Conservation (phyloP, 257 asterid species). For the Gardenia jasminoides region DNA sequence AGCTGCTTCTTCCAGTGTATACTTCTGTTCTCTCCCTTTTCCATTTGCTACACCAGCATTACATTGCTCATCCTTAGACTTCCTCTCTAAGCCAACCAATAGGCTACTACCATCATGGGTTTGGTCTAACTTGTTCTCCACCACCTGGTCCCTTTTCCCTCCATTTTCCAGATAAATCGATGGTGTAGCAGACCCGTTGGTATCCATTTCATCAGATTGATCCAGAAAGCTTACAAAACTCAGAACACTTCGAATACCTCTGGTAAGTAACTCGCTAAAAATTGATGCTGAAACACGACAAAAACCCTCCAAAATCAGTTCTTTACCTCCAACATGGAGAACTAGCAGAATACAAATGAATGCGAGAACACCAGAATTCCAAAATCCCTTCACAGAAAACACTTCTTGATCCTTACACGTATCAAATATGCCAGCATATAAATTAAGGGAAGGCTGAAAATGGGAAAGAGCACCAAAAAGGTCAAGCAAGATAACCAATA, state of each 20-base stretch:
- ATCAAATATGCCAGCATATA: constrained; percentile 20
- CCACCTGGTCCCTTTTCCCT: constrained; percentile 25
- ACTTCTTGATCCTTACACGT: constrained; percentile 18
- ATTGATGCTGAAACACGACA: constrained; percentile 9
- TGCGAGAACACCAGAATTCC: constrained; percentile 13
- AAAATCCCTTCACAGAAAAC: constrained; percentile 17
- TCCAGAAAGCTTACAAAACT: constrained; percentile 20
- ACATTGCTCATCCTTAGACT: constrained; percentile 2
- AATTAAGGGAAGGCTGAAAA: constrained; percentile 19
- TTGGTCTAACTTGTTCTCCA: constrained; percentile 22
- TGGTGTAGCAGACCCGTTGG: constrained; percentile 34
- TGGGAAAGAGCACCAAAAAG: constrained; percentile 26
- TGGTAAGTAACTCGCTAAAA: not conserved
- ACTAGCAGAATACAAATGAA: constrained; percentile 5
- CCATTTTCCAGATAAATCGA: constrained; percentile 26
- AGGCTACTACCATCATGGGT: constrained; percentile 17
- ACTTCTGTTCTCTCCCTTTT: constrained; percentile 16
- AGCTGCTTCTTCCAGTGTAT: constrained; percentile 17
- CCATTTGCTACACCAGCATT: constrained; percentile 18
- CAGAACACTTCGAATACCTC: constrained; percentile 5
- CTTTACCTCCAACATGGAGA: constrained; percentile 2
- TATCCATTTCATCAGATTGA: constrained; percentile 45
- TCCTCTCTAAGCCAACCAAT: constrained; percentile 5
- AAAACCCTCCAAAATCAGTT: constrained; percentile 19
- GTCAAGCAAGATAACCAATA: constrained; percentile 13